Evolutionary conservation across 139 green algal genomes (phyloP).

Genomic region (Ettlia oleoabundans): DNA sequence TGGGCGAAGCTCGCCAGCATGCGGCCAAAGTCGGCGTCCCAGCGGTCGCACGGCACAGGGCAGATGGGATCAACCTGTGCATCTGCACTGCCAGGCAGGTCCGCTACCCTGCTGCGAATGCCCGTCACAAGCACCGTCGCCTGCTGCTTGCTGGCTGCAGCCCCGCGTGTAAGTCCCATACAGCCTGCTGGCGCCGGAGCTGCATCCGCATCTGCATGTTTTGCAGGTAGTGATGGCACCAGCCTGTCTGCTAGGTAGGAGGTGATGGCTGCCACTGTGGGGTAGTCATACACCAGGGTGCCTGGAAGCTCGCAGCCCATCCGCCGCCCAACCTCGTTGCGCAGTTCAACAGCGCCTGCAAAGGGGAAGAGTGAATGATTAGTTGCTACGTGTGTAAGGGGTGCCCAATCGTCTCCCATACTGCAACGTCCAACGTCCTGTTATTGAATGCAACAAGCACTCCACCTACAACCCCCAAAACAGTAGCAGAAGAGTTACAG

Average conservation of each 20-base stretch:
- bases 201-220: background rate
- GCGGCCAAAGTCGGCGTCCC: constrained; percentile 50
- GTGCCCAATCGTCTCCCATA: too few species aligned
- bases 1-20: background rate
- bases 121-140: background rate
- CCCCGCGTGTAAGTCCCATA: too few species aligned
- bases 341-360: constrained; percentile 47
- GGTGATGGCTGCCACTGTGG: constrained; percentile 55
- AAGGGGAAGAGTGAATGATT: background rate
- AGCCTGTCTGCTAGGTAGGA: background rate
- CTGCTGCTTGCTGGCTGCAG: background rate
- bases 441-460: too few species aligned
- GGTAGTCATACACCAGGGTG: constrained; percentile 72
- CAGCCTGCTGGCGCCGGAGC: too few species aligned
- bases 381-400: too few species aligned
- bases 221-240: background rate
- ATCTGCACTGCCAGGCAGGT: background rate
- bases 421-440: background rate
- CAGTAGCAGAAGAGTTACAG: background rate
- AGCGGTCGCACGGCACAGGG: constrained; percentile 57
- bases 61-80: constrained; percentile 37
- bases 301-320: constrained; percentile 41
- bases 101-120: background rate
- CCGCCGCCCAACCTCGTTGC: constrained; percentile 31
- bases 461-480: background rate